These are phyloP conservation scores for Candida chauliodis DNA, from an alignment of 805 yeast species.

Conservation along the genomic window DNA sequence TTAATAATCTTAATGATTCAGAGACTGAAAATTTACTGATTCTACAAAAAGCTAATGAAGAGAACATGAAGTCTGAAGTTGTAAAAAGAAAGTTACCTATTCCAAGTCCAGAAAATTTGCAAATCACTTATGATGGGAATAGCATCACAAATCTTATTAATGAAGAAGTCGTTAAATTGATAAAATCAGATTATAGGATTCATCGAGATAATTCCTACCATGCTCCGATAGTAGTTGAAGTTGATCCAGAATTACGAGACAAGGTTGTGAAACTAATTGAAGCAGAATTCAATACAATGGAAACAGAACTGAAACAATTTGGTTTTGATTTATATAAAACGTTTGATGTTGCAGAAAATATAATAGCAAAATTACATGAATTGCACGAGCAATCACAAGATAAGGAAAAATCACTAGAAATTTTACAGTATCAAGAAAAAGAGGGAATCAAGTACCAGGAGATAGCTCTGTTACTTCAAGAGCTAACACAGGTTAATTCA, in stretches of 20 bases:
- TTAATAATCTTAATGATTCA: slow-evolving; percentile 23
- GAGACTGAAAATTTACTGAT: slow-evolving; percentile 19
- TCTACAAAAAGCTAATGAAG: slow-evolving; percentile 22
- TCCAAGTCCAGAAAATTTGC: slow-evolving; percentile 27
- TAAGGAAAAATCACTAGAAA: slow-evolving; percentile 3
- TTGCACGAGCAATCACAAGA: slow-evolving; percentile 9
- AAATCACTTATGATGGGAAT: slow-evolving; percentile 12
- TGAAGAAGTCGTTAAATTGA: slow-evolving; percentile 30
- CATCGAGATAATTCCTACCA: slow-evolving; percentile 17
- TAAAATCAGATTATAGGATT: slow-evolving; percentile 41
- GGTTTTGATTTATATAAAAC: slow-evolving; percentile 13
- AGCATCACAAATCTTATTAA: slow-evolving; percentile 15
- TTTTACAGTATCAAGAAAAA: slow-evolving; percentile 3
- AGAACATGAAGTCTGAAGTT: slow-evolving; percentile 41
- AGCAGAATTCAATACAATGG: slow-evolving; percentile 2
- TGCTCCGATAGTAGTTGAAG: slow-evolving; percentile 21
- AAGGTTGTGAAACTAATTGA: slow-evolving; percentile 19
- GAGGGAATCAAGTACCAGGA: slow-evolving; percentile 8
- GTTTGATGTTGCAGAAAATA: slow-evolving; percentile 15
- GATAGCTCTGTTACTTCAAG: slow-evolving; percentile 10
- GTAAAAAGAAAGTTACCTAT: slow-evolving; percentile 43
- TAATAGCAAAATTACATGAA: slow-evolving; percentile 16
- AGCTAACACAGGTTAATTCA: slow-evolving; percentile 14
- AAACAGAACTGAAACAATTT: slow-evolving; percentile 2
- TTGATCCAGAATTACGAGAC: slow-evolving; percentile 24